Evolutionary conservation across 345 rosid genomes (phyloP), one percentile per base, ranked within the genome.

Genomic region (Barbarea vulgaris): DNA sequence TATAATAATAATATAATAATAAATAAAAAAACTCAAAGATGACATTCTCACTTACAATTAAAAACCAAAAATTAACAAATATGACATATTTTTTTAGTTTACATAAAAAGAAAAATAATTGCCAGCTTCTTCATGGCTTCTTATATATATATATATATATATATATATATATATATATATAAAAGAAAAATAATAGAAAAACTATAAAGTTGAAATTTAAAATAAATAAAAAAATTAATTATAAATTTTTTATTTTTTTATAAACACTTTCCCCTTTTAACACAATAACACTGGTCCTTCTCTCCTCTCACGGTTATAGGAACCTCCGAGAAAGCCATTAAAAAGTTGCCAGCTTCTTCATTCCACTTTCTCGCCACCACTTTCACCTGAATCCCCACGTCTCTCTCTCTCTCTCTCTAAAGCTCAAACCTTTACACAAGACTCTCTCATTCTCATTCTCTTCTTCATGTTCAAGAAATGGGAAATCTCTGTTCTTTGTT

Each of bases 401-500:
- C n/a, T 51, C 67, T 41, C 74, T 66, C 41, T 46, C 52, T 67
- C 58, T 56, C 63, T 36, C 51, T 57, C 41, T 39, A 57, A 31
- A 33, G 33, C 60, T 57, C 37, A 41, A 27, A 72, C 25, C 42
- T 47, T 47, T 39, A 57, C 18, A 57, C 48, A 33, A 36, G 64
- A 9, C 22, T 72, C 47, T 15, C 48, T 41, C n/a, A 2, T 15
- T 42, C 18, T 3, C 27, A 34, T 68, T 44, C 27, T 67, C 42
- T 54, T 63, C 11, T 39, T 4, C 51, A 61, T 61, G 67, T 61
- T 14, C 51, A 14, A 39, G 9, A 47, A 61, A 74, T 89, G 95
- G 95, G 95, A 46, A 89, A 89, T 60, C 80, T 87, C 70, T 87
- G 91, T 84, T 72, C 88, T 62, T 77, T 85, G 83, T 81, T 87